Base-by-base conservation (phyloP, 257 asterid genomes). In the Schizonepeta tenuifolia region DNA sequence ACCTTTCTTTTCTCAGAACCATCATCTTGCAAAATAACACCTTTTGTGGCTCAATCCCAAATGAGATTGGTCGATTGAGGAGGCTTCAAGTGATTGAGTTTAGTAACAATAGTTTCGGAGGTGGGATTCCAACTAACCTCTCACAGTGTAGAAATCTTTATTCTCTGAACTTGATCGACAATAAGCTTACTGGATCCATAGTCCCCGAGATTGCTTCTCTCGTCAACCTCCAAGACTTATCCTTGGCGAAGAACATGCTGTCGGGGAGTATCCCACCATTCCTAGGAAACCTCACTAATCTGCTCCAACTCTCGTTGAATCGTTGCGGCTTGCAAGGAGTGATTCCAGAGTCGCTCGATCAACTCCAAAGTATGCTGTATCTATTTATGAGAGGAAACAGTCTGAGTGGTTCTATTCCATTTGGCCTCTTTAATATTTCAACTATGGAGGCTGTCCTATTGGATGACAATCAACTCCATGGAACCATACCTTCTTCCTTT, bases 1-100 rank as follows among this genome's bases (percentile, higher is more conserved):
- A 64, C 20, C 69, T 64, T 15, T 64, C 69, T 13, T 40, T 64
- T 18, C 69, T 64, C 54, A 40, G 38, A 36, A 0, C 1, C 20
- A 18, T 63, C 31, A 0, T 9, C 68, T 43, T 63, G 51, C 17
- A 63, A 63, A 63, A 63, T 53, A 63, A 63, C 53, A 9, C 35
- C 51, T 18, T 63, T 11, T 6, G 5, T 20, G 68, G 68, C 68
- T 53, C 18, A 4, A 63, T 63, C 49, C 68, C 53, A 0, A 0
- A 20, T 1, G 68, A 63, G 31, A 63, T 63, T 0, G 51, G 53
- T 2, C 53, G 28, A 2, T 2, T 62, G 9, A 18, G 5, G 3
- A 62, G 68, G 49, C n/a, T 62, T 2, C 11, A 62, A 20, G 0
- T 4, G n/a, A 10, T 62, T 4, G 35, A 38, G 28, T 38, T 63